These are phyloP conservation scores for Phytophthora sp. DNA, from an alignment of 352 stramenopile genomes.

Conservation along the genomic window DNA sequence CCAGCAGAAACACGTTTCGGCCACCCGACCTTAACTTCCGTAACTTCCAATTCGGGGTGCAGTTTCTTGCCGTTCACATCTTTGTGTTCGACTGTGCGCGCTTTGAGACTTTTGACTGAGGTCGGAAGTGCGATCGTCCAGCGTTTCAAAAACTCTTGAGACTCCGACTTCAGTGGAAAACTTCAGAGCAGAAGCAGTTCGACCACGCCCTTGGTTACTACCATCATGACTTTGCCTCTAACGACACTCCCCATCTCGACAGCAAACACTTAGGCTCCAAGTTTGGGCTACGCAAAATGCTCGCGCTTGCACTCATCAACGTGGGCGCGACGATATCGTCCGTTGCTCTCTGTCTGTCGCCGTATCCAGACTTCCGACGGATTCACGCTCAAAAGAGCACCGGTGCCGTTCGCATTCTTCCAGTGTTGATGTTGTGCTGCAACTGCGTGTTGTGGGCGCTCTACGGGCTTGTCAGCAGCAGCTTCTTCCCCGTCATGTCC, in stretches of 20 bases:
- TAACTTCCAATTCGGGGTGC: not conserved
- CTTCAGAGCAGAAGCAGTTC: not conserved
- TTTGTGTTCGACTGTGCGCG: not conserved
- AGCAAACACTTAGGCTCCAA: not conserved
- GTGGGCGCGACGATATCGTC: slow-evolving; percentile 25
- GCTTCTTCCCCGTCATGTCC: slow-evolving; percentile 48
- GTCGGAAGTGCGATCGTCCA: not conserved
- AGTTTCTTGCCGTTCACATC: not conserved
- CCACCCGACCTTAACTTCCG: no score
- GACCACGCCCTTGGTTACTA: not conserved
- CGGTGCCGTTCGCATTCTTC: slow-evolving; percentile 46
- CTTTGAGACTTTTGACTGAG: not conserved
- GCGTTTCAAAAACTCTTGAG: not conserved
- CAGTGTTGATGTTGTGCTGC: slow-evolving; percentile 45
- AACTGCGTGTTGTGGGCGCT: slow-evolving; percentile 51
- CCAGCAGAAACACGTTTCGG: no score
- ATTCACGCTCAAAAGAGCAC: slow-evolving; percentile 34
- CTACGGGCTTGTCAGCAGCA: slow-evolving; percentile 41
- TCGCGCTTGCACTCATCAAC: slow-evolving; percentile 36
- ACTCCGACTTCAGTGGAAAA: not conserved
- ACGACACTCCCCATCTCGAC: slow-evolving; percentile 17
- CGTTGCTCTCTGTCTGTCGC: slow-evolving; percentile 31
- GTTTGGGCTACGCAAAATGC: slow-evolving; percentile 13
- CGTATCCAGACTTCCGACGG: slow-evolving; percentile 29
- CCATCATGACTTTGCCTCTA: not conserved